Percentiles rank a stretch among this genome's conserved stretches.
Evolutionary conservation across 2,329 filamentous ascomycete genomes (phyloP).

Genomic region (Cercospora sp.): DNA sequence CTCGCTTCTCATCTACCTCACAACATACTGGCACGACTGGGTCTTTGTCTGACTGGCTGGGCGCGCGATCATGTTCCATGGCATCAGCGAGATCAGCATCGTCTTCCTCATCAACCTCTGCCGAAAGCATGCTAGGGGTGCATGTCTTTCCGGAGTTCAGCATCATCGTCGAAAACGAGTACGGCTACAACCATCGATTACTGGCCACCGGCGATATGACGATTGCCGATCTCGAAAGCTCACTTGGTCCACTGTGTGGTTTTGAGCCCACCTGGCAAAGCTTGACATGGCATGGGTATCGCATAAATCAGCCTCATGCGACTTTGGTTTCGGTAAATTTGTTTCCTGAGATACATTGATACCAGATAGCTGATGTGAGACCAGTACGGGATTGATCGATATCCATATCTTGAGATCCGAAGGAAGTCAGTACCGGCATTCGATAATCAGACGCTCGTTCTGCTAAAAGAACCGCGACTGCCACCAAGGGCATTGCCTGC

Average conservation of each 20-base stretch:
- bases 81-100: slow-evolving; percentile 6
- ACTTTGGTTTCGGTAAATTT: slow-evolving; percentile 11
- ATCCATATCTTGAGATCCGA: slow-evolving; percentile 10
- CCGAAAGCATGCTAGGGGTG: background rate
- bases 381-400: slow-evolving; percentile 15
- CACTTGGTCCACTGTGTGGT: slow-evolving; percentile 18
- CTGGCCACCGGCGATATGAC: slow-evolving; percentile 19
- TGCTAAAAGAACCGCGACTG: background rate
- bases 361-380: background rate
- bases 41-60: background rate
- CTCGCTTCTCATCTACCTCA: slow-evolving; percentile 2
- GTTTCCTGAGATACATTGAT: background rate
- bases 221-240: slow-evolving; percentile 16
- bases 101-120: slow-evolving; percentile 4
- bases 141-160: slow-evolving; percentile 8
- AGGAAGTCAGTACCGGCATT: slow-evolving; percentile 5
- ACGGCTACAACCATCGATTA: slow-evolving; percentile 7
- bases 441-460: slow-evolving; percentile 6
- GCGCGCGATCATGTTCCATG: slow-evolving; percentile 9
- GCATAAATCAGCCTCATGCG: slow-evolving; percentile 23
- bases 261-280: slow-evolving; percentile 18
- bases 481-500: background rate
- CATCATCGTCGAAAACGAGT: slow-evolving; percentile 9
- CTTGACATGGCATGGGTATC: slow-evolving; percentile 22
- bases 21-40: background rate